Percentiles rank a stretch among this genome's conserved stretches.
These are phyloP conservation scores for Ceraceosorus guamensis DNA, from an alignment of 1,284 basidiomycete species.

Conservation along the genomic window DNA sequence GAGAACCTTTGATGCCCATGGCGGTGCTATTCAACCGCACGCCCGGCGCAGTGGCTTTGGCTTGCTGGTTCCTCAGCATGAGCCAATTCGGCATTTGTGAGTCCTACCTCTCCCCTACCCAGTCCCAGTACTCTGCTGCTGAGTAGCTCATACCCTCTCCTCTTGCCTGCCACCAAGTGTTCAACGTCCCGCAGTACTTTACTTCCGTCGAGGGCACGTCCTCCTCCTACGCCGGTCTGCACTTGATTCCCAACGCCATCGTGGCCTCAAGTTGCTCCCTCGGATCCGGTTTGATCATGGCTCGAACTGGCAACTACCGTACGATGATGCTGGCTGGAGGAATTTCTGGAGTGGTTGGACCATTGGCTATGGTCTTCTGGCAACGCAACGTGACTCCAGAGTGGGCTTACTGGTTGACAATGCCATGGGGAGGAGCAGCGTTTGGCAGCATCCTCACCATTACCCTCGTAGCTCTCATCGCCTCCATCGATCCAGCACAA, in stretches of 20 bases:
- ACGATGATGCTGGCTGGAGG: conserved; percentile 45
- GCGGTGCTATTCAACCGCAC: conserved; percentile 48
- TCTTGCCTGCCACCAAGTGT: no score
- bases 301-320: conserved; percentile 48
- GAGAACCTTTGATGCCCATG: conserved; percentile 49
- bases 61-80: conserved; percentile 50
- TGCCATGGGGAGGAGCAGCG: conserved; percentile 45
- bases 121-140: no score
- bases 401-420: conserved; percentile 44
- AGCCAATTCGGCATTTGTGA: conserved; percentile 49
- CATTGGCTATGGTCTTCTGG: conserved; percentile 49
- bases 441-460: conserved; percentile 48
- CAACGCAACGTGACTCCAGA: conserved; percentile 35
- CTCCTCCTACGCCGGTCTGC: conserved; percentile 45
- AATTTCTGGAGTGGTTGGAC: conserved; percentile 43
- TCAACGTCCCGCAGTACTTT: conserved; percentile 49
- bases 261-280: conserved; percentile 49
- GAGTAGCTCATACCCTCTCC: no score
- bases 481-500: conserved; percentile 47
- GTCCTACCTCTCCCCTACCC: no score
- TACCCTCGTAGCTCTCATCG: conserved; percentile 48
- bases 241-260: conserved; percentile 49
- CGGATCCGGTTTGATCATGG: conserved; percentile 49
- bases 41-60: conserved; percentile 48
- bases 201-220: conserved; percentile 46